Conservation (phyloP, 2,329 filamentous ascomycete genomes). For the Gliomastix tumulicola region DNA sequence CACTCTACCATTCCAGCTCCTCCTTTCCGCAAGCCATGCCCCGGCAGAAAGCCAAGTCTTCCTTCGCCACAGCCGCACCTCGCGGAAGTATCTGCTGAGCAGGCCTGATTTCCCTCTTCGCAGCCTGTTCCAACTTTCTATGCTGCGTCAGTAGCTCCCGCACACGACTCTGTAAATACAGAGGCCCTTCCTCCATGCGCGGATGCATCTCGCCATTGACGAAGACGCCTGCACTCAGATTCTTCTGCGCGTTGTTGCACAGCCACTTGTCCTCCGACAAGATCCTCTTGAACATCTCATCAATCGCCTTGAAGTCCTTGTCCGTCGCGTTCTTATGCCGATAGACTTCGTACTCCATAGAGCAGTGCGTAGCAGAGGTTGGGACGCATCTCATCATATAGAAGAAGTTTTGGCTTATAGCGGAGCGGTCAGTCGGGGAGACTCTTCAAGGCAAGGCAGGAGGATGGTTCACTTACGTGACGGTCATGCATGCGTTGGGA, state of each 20-base stretch:
- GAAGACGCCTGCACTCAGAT: constrained; percentile 55
- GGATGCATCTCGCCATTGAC: constrained; percentile 58
- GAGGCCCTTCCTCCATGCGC: constrained; percentile 48
- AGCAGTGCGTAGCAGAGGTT: constrained; percentile 36
- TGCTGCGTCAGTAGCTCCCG: constrained; percentile 41
- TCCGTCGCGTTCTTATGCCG: constrained; percentile 52
- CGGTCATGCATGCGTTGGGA: constrained; percentile 41
- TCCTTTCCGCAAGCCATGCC: not conserved
- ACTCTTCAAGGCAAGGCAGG: too few species aligned
- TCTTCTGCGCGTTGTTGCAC: constrained; percentile 51
- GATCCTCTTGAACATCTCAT: constrained; percentile 55
- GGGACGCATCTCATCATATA: constrained; percentile 59
- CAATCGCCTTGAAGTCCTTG: constrained; percentile 49
- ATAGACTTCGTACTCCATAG: constrained; percentile 58
- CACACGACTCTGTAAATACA: constrained; percentile 47
- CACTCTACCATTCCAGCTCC: too few species aligned
- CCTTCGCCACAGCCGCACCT: constrained; percentile 12
- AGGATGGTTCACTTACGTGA: constrained; percentile 33
- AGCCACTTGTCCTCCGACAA: constrained; percentile 60
- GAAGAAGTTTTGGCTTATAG: constrained; percentile 48
- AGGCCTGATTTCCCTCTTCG: constrained; percentile 20
- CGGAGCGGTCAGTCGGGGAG: not conserved
- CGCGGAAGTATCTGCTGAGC: constrained; percentile 13
- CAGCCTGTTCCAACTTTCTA: constrained; percentile 33
- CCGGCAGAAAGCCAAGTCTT: constrained; percentile 20